A percentile compares a stretch with the other conserved stretches of the same genome.
phyloP scores from a whole-genome alignment of 2,329 filamentous ascomycete genomes.

The Trichoderma guizhouense region DNA sequence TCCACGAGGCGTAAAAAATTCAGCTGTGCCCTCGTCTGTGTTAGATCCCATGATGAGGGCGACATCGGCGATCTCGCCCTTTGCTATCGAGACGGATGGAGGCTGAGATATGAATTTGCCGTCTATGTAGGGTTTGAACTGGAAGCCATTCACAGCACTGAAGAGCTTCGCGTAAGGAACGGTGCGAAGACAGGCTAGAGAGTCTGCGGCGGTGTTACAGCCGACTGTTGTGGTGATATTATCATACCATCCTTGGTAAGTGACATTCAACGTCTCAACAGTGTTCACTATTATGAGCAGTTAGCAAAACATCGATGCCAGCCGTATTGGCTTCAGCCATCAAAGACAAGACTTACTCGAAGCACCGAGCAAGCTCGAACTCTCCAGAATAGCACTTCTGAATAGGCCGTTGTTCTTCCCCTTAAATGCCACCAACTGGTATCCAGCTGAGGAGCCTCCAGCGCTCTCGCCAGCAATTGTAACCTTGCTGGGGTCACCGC shows the following conservation, averaged over 20 bases:
- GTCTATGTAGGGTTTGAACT: slow-evolving; percentile 8
- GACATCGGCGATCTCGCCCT: not conserved
- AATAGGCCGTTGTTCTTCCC: slow-evolving; percentile 3
- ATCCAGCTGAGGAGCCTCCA: slow-evolving; percentile 32
- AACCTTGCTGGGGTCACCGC: slow-evolving; percentile 44
- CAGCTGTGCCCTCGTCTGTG: slow-evolving; percentile 9
- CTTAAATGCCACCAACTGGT: slow-evolving; percentile 6
- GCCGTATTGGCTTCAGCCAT: not conserved
- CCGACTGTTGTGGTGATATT: slow-evolving; percentile 5
- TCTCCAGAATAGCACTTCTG: slow-evolving; percentile 11
- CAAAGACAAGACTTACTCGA: not conserved
- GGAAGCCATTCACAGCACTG: not conserved
- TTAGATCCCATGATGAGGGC: slow-evolving; percentile 10
- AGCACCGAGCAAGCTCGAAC: slow-evolving; percentile 13
- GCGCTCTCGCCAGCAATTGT: slow-evolving; percentile 54
- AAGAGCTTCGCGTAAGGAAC: slow-evolving; percentile 5
- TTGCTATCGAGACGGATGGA: not conserved
- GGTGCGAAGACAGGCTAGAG: not conserved
- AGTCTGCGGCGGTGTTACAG: not conserved
- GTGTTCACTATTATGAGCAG: not conserved
- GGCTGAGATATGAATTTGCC: slow-evolving; percentile 1
- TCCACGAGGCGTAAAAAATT: slow-evolving; percentile 2
- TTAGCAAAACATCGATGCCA: not conserved
- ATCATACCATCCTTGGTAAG: slow-evolving; percentile 13
- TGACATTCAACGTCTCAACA: not conserved